Percentiles rank a stretch among this genome's conserved stretches.
These are phyloP conservation scores for Pezicula radicicola DNA, from an alignment of 2,329 filamentous ascomycete genomes.

Conservation along the genomic window DNA sequence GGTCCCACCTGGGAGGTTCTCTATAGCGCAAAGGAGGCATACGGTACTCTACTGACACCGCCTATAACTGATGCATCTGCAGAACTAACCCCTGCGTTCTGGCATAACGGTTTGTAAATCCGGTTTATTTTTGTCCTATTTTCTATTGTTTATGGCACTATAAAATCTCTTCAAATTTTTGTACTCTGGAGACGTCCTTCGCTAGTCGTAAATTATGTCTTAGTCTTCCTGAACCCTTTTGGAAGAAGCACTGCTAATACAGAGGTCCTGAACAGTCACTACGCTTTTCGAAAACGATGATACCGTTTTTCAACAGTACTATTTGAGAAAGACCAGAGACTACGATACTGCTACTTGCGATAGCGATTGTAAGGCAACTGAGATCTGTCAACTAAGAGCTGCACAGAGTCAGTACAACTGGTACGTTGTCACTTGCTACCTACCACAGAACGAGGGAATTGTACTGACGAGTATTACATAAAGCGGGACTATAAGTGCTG, in stretches of 20 bases:
- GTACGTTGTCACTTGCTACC: constrained; percentile 11
- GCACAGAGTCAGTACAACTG: constrained; percentile 52
- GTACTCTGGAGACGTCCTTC: too few species aligned
- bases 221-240: too few species aligned
- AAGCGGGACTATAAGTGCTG: neutral
- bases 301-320: constrained; percentile 43
- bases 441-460: constrained; percentile 7
- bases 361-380: constrained; percentile 37
- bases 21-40: constrained; percentile 27
- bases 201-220: too few species aligned
- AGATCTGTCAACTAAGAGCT: constrained; percentile 51
- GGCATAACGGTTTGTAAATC: constrained; percentile 41
- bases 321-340: constrained; percentile 40
- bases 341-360: constrained; percentile 40
- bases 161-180: too few species aligned
- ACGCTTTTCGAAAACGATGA: constrained; percentile 41
- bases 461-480: neutral
- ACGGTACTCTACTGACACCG: constrained; percentile 32
- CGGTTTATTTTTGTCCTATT: too few species aligned
- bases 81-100: constrained; percentile 54
- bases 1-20: constrained; percentile 24
- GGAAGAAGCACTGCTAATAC: too few species aligned
- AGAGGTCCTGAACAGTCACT: constrained; percentile 33
- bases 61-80: constrained; percentile 33
- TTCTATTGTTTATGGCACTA: too few species aligned